Base-by-base conservation (phyloP, 2,329 filamentous ascomycete genomes). In the Aspergillus aculeatinus region DNA sequence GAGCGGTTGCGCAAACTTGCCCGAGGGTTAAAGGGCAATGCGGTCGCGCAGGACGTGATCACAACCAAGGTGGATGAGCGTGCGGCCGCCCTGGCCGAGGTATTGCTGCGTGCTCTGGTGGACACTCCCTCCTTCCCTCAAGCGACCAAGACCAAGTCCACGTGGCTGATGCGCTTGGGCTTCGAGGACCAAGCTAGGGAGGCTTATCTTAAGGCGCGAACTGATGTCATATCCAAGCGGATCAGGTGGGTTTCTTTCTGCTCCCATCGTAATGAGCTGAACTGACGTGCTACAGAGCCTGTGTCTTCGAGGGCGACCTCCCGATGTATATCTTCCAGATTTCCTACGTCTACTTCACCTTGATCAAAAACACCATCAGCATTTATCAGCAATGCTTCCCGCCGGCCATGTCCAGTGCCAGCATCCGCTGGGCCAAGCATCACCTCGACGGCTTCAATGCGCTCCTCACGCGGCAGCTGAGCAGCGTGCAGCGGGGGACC, bases 401-500 rank as follows among this genome's bases (percentile, higher is more conserved):
- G 11, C 84, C 91, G 27, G 82, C 87, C 14, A 91, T 95, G 81
- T 96, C 95, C 84, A 96, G 92, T 70, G 92, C 93, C 0, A 96
- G 92, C 68, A 94, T 99, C 69, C 96, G 94, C 72, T 99, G 95
- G 95, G 93, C 92, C n/a, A 98, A 97, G 76, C 89, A 95, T 68
- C 88, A 96, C 72, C 87, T 98, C 1, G 93, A 97, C 68, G 87
- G 87, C 2, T 98, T 98, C 81, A 98, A 97, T 70, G 83, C 83
- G 50, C 87, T 95, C 54, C 81, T 99, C 42, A 86, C 84, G 39
- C 83, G 94, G 60, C 95, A 98, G 77, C 80, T 99, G 62, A 96
- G 92, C 77, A 92, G 90, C 72, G 90, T 95, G 2, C 89, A 96
- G 62, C 84, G 82, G 53, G 87, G 85, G n/a, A 89, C 89, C 14